Conservation (phyloP, 2,329 filamentous ascomycete genomes). For the Podosphaera fusca region DNA sequence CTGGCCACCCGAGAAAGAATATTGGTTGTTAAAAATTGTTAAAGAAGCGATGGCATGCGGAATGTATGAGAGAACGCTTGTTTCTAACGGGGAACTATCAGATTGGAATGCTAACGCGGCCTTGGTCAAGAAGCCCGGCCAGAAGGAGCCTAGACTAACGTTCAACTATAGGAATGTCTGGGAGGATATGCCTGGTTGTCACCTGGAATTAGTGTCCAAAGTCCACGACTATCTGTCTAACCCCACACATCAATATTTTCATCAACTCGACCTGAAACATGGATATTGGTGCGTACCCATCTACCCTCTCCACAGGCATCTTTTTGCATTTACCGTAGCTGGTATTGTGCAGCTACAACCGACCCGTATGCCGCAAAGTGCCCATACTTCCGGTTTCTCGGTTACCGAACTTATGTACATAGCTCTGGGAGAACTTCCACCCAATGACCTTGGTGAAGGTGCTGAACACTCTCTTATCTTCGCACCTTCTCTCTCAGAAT, state of each 20-base stretch:
- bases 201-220: background rate
- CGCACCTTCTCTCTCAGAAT: background rate
- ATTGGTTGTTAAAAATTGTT: background rate
- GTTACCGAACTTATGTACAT: background rate
- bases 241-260: background rate
- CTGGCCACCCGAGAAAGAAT: constrained; percentile 1
- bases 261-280: constrained; percentile 1
- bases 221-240: constrained; percentile 2
- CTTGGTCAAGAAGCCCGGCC: background rate
- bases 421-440: background rate
- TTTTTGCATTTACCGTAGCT: background rate
- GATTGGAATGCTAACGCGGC: background rate
- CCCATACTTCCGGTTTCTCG: background rate
- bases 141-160: background rate
- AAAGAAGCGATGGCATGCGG: background rate
- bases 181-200: constrained; percentile 1
- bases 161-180: constrained; percentile 2
- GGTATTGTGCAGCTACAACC: background rate
- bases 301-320: background rate
- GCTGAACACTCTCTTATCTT: background rate
- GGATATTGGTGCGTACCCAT: constrained; percentile 1
- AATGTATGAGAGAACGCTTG: background rate
- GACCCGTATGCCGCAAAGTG: background rate
- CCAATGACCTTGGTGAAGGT: background rate
- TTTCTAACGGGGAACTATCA: constrained; percentile 1